Evolutionary conservation across 331 rosid species (phyloP), one percentile per base, ranked within the genome.

Genomic region (Saraca asoca): DNA sequence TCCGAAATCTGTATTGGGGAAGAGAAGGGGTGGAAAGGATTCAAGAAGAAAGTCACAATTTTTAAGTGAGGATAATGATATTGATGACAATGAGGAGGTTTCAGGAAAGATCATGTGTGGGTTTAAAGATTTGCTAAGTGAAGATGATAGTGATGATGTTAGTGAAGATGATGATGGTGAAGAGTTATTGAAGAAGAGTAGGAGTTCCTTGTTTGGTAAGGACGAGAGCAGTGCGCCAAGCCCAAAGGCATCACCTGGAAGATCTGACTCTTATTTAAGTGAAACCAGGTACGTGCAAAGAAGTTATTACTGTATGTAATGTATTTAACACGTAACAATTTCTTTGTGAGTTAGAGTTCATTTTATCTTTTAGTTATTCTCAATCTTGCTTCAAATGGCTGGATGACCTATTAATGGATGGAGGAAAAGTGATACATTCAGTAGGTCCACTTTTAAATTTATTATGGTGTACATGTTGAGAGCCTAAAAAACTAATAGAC

Each of bases 261-360:
- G 80, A 70, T 71, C 92, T 43, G 92, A 67, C 15, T 88, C 91
- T 49, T 90, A 90, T 71, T 82, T 94, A 63, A 94, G 97, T 67
- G 91, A 90, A 9, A 68, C 95, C 9, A 84, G 89, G 99, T 94
- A 68, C 50, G 77, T 37, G 8, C 2, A 4, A 17, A 49, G 20
- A 42, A 37, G 45, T n/a, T 9, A 11, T 20, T 24, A 37, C 14
- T 39, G 15, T 35, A 53, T 68, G n/a, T 78, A 0, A 34, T 29
- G 55, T 58, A 6, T 29, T 19, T 34, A 41, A 65, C 11, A 15
- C 12, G 29, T 63, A 7, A 0, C 33, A 4, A 38, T 50, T 64
- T 64, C 14, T 62, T 0, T 51, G 24, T 66, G 24, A 54, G n/a
- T 45, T 29, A 54, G 5, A 9, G 19, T 20, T 55, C 2, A 7